Evolutionary conservation across 331 rosid genomes (phyloP).

Genomic region (Quercus lobata): DNA sequence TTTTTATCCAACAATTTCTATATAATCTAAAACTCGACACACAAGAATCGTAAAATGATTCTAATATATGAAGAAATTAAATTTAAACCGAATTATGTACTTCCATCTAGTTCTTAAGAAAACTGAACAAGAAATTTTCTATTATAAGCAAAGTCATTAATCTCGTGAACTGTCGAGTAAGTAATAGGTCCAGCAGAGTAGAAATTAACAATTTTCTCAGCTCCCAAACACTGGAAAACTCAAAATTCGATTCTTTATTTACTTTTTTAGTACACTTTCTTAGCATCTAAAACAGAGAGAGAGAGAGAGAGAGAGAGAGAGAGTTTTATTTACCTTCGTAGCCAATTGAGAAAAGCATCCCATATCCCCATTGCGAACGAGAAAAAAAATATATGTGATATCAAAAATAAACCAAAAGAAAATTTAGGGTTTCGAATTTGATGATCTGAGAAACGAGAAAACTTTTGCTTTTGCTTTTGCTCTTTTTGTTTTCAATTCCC

Average conservation of each 20-base stretch:
- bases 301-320: background rate
- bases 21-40: background rate
- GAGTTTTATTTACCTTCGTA: constrained; percentile 35
- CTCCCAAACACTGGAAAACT: background rate
- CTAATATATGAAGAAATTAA: background rate
- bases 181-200: background rate
- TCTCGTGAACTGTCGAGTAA: background rate
- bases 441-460: background rate
- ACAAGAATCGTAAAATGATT: background rate
- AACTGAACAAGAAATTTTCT: background rate
- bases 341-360: constrained; percentile 59
- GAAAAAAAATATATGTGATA: background rate
- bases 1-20: background rate
- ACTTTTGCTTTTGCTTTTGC: background rate
- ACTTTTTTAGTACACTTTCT: background rate
- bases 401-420: background rate
- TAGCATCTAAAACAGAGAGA: constrained; percentile 6
- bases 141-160: background rate
- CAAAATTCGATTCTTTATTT: background rate
- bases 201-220: background rate
- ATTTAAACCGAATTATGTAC: background rate
- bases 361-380: constrained; percentile 35
- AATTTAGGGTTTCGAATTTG: background rate
- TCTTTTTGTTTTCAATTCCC: background rate
- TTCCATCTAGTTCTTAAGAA: background rate